These are phyloP conservation scores for Emmonsia crescens DNA, from an alignment of 2,329 filamentous ascomycete species.

Conservation along the genomic window DNA sequence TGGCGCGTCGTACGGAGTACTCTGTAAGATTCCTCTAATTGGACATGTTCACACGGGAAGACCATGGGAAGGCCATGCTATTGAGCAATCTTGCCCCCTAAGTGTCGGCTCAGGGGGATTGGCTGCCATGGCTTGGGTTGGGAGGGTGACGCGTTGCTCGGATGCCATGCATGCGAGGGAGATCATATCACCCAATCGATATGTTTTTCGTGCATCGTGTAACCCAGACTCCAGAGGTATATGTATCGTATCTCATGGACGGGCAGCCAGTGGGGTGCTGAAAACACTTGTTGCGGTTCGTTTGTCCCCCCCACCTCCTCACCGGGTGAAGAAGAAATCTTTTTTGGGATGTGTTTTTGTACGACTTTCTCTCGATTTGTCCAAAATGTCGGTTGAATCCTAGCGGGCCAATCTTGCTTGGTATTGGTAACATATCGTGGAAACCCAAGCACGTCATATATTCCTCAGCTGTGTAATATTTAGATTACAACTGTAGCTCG, in stretches of 20 bases:
- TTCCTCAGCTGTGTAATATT: background rate
- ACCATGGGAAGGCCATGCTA: background rate
- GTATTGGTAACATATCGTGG: background rate
- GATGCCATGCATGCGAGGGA: constrained; percentile 2
- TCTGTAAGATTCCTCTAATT: background rate
- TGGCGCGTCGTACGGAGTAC: background rate
- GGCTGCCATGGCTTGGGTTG: background rate
- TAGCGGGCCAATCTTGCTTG: background rate
- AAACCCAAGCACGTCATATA: background rate
- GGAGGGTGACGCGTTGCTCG: background rate
- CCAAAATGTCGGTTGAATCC: too few species aligned
- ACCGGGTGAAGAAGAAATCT: background rate
- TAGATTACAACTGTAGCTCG: background rate
- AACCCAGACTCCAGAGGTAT: background rate
- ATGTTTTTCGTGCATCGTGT: background rate
- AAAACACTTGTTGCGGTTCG: background rate
- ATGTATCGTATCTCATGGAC: background rate
- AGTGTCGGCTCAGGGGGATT: background rate
- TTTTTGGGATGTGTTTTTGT: background rate
- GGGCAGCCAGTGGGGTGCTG: background rate
- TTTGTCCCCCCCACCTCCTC: background rate
- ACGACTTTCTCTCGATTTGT: background rate
- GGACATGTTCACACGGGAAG: background rate
- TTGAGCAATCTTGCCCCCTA: background rate
- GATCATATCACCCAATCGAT: background rate